Percentiles rank a stretch among this genome's conserved stretches.
Conservation (phyloP, 306 rosid species). For the Fragaria ananassa region DNA sequence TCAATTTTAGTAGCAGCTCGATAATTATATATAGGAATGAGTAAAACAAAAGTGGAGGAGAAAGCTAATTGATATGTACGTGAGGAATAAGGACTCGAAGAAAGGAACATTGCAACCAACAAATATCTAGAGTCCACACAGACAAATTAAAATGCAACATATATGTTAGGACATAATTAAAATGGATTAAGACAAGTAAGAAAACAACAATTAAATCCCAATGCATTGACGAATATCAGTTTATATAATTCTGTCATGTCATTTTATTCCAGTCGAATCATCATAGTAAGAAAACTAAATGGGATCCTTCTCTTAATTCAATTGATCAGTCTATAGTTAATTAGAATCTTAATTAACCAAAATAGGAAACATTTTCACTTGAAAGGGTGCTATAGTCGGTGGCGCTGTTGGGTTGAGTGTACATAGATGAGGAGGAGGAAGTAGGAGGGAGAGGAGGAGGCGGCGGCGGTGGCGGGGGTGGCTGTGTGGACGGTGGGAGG, state of each 20-base stretch:
- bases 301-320: slow-evolving; percentile 7
- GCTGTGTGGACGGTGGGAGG: slow-evolving; percentile 44
- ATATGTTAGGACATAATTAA: slow-evolving; percentile 3
- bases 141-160: neutral
- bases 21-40: neutral
- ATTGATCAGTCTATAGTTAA: slow-evolving; percentile 8
- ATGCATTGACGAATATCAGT: neutral
- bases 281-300: slow-evolving; percentile 26
- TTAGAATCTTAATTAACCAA: slow-evolving; percentile 36
- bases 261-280: slow-evolving; percentile 24
- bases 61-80: neutral
- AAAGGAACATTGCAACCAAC: slow-evolving; percentile 25
- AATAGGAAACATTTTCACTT: slow-evolving; percentile 44
- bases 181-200: slow-evolving; percentile 1
- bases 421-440: slow-evolving; percentile 53
- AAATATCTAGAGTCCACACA: slow-evolving; percentile 3
- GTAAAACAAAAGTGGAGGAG: neutral
- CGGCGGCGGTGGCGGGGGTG: slow-evolving; percentile 26
- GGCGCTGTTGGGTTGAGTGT: slow-evolving; percentile 29
- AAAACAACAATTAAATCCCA: slow-evolving; percentile 13
- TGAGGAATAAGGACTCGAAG: neutral
- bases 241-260: slow-evolving; percentile 13
- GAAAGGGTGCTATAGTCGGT: slow-evolving; percentile 41
- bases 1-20: neutral
- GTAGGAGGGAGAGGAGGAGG: slow-evolving; percentile 35